Evolutionary conservation across 345 rosid species (phyloP).

Genomic region (Toxicodendron radicans): DNA sequence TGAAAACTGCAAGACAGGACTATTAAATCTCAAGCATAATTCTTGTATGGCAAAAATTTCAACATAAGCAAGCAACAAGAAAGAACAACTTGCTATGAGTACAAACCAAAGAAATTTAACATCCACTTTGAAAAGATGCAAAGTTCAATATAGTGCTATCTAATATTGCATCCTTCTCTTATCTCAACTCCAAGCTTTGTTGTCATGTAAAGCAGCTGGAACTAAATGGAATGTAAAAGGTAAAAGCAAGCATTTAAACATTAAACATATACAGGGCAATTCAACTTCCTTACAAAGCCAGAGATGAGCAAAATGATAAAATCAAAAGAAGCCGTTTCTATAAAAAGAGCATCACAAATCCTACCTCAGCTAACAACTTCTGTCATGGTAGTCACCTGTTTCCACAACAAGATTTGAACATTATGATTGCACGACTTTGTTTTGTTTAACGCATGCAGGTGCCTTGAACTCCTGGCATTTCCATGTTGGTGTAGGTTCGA

Average conservation of each 20-base stretch:
- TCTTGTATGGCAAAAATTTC: not conserved
- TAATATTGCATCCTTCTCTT: slow-evolving; percentile 23
- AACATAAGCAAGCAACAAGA: not conserved
- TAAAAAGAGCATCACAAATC: slow-evolving; percentile 37
- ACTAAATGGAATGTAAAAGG: slow-evolving; percentile 12
- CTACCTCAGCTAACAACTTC: slow-evolving; percentile 42
- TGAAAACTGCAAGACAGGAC: not conserved
- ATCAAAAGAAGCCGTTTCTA: slow-evolving; percentile 39
- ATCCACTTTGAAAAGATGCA: not conserved
- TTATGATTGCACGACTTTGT: slow-evolving; percentile 67
- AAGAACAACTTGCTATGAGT: not conserved
- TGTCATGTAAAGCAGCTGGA: slow-evolving; percentile 14
- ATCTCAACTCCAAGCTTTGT: slow-evolving; percentile 23
- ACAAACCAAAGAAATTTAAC: not conserved
- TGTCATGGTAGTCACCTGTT: slow-evolving; percentile 26
- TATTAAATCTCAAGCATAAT: not conserved
- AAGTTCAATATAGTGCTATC: not conserved
- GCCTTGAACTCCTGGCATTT: slow-evolving; percentile 74
- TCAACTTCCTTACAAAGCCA: slow-evolving; percentile 54
- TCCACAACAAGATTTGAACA: slow-evolving; percentile 22
- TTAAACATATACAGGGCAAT: slow-evolving; percentile 37
- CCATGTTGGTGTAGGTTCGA: slow-evolving; percentile 53
- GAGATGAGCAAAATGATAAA: slow-evolving; percentile 41
- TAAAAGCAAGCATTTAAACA: slow-evolving; percentile 37
- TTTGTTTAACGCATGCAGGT: slow-evolving; percentile 61